Percentiles rank a stretch among this genome's conserved stretches.
Evolutionary conservation across 352 stramenopile genomes (phyloP).

Genomic region (Aphanomyces euteiches): DNA sequence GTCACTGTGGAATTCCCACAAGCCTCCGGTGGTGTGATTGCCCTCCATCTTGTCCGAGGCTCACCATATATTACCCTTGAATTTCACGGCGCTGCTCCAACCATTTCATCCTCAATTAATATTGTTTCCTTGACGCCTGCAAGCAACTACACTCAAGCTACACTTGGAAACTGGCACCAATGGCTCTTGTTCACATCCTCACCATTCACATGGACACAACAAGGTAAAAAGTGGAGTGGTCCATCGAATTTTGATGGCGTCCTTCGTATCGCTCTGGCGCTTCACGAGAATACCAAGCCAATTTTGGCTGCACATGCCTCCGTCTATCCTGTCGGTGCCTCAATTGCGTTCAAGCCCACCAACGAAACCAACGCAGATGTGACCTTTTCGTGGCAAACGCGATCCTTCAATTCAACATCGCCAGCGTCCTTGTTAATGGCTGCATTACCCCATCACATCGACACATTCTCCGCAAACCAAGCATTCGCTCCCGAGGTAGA

Average conservation of each 20-base stretch:
- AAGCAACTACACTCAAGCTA: background rate
- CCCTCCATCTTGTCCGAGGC: slow-evolving; percentile 59
- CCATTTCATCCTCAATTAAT: slow-evolving; percentile 42
- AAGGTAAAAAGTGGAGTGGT: background rate
- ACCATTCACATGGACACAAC: slow-evolving; percentile 2
- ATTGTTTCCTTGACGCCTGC: slow-evolving; percentile 16
- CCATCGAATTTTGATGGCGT: slow-evolving; percentile 3
- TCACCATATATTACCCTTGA: slow-evolving; percentile 80
- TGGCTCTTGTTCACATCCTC: slow-evolving; percentile 21
- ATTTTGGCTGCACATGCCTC: slow-evolving; percentile 2
- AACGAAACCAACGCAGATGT: background rate
- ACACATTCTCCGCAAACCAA: slow-evolving; percentile 28
- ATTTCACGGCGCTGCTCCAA: slow-evolving; percentile 48
- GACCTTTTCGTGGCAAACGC: slow-evolving; percentile 10
- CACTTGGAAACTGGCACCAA: slow-evolving; percentile 27
- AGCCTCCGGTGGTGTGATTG: slow-evolving; percentile 41
- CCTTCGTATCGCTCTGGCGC: slow-evolving; percentile 5
- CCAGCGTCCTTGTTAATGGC: slow-evolving; percentile 62
- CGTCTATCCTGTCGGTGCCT: slow-evolving; percentile 8
- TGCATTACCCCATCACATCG: slow-evolving; percentile 65
- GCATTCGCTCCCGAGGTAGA: background rate
- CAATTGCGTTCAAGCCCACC: background rate
- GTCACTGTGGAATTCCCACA: slow-evolving; percentile 56
- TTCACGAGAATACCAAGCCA: background rate
- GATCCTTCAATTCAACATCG: slow-evolving; percentile 22